Base-by-base conservation (phyloP, 305 asterid genomes). In the Fraxinus latifolia region DNA sequence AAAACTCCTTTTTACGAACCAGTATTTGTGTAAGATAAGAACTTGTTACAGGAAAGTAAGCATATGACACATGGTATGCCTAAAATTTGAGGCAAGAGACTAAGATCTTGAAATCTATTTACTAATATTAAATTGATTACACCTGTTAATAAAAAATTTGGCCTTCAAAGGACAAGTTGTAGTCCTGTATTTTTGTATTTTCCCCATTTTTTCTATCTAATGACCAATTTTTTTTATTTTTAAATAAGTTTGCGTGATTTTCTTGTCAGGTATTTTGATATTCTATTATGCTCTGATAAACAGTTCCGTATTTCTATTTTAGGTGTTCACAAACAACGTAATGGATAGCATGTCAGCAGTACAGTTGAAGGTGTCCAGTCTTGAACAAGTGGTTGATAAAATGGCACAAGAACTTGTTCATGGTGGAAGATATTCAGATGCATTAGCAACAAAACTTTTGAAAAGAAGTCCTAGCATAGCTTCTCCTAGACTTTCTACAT, bases 341-440 rank as follows among this genome's bases (percentile, higher is more conserved):
- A 84, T 89, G 92, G 97, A 93, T 82, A 92, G 93, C 86, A 86
- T 96, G 87, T 94, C 98, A 47, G 79, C 84, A 84, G 89, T 94
- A 85, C 98, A 94, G 90, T 74, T 77, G 81, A 94, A 96, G 87
- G 98, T 96, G 78, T 92, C 97, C 67, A 88, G 88, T 89, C 93
- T 96, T 80, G 99, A 94, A 84, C 82, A 83, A 42, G 91, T 92
- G 86, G 91, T 95, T 47, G 92, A 91, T 86, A 90, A 90, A 83
- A 87, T 95, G 91, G 89, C 94, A 67, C 89, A 90, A 76, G 96
- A 91, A 80, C 81, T 92, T 84, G 87, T 82, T 85, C 87, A 84
- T 62, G 94, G 87, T 15, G 92, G 87, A 83, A 89, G 89, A 84
- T 76, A 87, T 82, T 83, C 92, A 80, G 95, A 90, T 85, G 83